Percentiles rank a stretch among this genome's conserved stretches.
These are phyloP conservation scores for Salix arbutifolia DNA, from an alignment of 345 rosid species.

Conservation along the genomic window DNA sequence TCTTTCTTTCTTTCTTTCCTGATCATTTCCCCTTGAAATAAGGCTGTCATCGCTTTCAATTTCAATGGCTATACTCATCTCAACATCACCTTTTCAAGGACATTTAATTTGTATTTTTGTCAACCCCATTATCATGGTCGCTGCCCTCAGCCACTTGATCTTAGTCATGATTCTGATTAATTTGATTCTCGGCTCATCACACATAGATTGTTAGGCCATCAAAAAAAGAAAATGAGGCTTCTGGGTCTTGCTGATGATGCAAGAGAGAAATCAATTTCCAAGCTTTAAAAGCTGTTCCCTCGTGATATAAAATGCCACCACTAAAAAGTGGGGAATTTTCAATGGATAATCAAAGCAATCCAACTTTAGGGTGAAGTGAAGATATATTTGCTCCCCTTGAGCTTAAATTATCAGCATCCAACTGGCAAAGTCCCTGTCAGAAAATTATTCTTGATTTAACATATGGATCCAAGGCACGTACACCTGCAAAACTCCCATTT, in stretches of 20 bases:
- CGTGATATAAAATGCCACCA: constrained; percentile 9
- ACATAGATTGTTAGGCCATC: constrained; percentile 30
- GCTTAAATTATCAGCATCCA: constrained; percentile 24
- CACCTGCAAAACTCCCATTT: constrained; percentile 3
- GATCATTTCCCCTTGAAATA: constrained; percentile 42
- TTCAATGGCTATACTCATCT: constrained; percentile 44
- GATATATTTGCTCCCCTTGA: background rate
- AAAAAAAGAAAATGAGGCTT: constrained; percentile 12
- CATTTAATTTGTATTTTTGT: constrained; percentile 22
- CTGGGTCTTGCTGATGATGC: constrained; percentile 12
- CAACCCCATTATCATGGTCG: constrained; percentile 33
- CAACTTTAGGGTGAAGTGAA: constrained; percentile 18
- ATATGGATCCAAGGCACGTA: constrained; percentile 9
- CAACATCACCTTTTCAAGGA: constrained; percentile 39
- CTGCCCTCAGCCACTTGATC: constrained; percentile 22
- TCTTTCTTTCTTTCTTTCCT: constrained; percentile 7
- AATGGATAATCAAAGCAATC: constrained; percentile 26
- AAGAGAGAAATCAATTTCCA: background rate
- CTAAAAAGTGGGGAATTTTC: constrained; percentile 25
- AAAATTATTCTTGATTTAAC: constrained; percentile 17
- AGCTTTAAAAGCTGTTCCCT: background rate
- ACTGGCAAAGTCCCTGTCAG: constrained; percentile 19
- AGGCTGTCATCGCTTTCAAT: constrained; percentile 41
- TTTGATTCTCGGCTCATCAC: constrained; percentile 11
- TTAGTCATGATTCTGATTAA: constrained; percentile 32